These are phyloP conservation scores for Coprinellus aureogranulatus DNA, from an alignment of 768 basidiomycete genomes.

Conservation along the genomic window DNA sequence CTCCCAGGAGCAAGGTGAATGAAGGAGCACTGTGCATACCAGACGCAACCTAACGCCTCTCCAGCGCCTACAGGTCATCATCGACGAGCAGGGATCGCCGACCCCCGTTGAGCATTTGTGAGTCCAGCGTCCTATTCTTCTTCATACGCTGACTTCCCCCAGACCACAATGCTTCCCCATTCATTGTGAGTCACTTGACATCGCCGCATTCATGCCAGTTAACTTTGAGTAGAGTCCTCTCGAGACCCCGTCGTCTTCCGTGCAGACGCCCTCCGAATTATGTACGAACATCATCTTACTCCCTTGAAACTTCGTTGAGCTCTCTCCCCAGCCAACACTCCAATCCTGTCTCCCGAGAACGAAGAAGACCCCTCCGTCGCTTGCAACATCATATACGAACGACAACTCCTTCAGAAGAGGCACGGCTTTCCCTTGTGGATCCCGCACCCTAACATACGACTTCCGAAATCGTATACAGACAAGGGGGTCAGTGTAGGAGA, in stretches of 20 bases:
- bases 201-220: neutral
- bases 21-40: too few species aligned
- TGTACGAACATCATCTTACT: neutral
- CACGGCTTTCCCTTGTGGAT: slow-evolving; percentile 37
- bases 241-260: neutral
- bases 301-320: neutral
- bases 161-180: too few species aligned
- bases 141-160: too few species aligned
- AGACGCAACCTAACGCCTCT: too few species aligned
- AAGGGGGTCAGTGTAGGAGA: slow-evolving; percentile 37
- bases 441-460: slow-evolving; percentile 26
- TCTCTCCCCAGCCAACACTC: neutral
- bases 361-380: neutral
- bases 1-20: too few species aligned
- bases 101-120: too few species aligned
- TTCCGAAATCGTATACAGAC: slow-evolving; percentile 21
- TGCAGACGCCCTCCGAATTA: slow-evolving; percentile 1
- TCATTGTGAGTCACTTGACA: neutral
- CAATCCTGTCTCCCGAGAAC: neutral
- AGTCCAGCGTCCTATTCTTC: too few species aligned
- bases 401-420: slow-evolving; percentile 17
- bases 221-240: neutral
- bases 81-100: too few species aligned
- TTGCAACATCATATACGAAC: slow-evolving; percentile 18
- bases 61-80: too few species aligned